phyloP scores from a whole-genome alignment of 2,329 filamentous ascomycete species.

The Fusarium penzigii region DNA sequence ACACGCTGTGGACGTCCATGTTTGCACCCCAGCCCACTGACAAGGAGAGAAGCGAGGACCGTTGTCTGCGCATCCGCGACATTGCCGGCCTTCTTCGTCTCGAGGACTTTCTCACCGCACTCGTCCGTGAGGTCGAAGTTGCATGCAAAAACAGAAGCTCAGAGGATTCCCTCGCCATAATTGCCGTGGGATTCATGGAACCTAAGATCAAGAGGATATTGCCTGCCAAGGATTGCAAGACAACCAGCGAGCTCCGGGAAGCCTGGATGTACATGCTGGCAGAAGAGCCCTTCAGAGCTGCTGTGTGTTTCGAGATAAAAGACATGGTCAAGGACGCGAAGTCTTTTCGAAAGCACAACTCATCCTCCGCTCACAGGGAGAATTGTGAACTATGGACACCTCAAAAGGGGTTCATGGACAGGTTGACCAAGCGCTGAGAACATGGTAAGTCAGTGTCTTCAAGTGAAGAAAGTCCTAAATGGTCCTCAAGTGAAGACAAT shows the following conservation, averaged over 20 bases:
- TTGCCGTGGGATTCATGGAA: conserved; percentile 7
- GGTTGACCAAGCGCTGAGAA: neutral
- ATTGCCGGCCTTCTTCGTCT: conserved; percentile 16
- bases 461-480: no score
- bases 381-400: conserved; percentile 7
- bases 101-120: conserved; percentile 14
- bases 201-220: conserved; percentile 8
- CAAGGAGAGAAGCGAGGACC: neutral
- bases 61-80: conserved; percentile 6
- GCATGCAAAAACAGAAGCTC: neutral
- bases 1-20: conserved; percentile 11
- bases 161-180: neutral
- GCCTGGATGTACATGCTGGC: conserved; percentile 9
- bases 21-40: neutral
- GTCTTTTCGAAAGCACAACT: conserved; percentile 4
- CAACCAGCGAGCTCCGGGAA: neutral
- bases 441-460: no score
- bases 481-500: no score
- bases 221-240: neutral
- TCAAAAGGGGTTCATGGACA: neutral
- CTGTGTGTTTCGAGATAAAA: conserved; percentile 5
- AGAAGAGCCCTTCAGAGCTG: neutral
- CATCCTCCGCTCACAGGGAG: conserved; percentile 2
- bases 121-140: conserved; percentile 5
- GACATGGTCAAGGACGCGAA: conserved; percentile 3